A percentile compares a stretch with the other conserved stretches of the same genome.
phyloP scores from a whole-genome alignment of 345 rosid genomes.

The Lagerstroemia speciosa region DNA sequence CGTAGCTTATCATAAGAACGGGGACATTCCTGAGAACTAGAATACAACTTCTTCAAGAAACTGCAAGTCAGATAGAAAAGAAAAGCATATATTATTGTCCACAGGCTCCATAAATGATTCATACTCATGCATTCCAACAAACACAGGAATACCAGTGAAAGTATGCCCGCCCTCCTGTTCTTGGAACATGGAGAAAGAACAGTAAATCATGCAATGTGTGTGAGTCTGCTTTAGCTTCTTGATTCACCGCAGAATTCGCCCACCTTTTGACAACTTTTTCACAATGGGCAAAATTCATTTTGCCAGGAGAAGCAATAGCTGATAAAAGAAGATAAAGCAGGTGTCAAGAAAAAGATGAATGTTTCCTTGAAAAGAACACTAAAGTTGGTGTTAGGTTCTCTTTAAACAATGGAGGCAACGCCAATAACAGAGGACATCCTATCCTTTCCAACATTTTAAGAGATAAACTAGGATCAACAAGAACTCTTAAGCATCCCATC shows the following conservation, averaged over 20 bases:
- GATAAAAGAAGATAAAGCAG: conserved; percentile 9
- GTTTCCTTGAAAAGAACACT: conserved; percentile 1
- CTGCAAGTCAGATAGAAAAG: conserved; percentile 34
- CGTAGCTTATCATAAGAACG: conserved; percentile 87
- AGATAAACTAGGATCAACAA: neutral
- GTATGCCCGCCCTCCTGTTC: conserved; percentile 95
- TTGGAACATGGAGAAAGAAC: conserved; percentile 87
- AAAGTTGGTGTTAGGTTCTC: neutral
- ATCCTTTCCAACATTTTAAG: neutral
- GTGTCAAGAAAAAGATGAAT: neutral
- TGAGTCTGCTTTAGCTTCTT: conserved; percentile 40
- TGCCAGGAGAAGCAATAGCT: conserved; percentile 36
- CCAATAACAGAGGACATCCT: neutral
- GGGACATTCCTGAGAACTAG: conserved; percentile 67
- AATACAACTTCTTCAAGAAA: conserved; percentile 75
- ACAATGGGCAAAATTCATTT: conserved; percentile 46
- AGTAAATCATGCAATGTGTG: conserved; percentile 66
- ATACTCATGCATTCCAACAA: neutral
- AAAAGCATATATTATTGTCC: conserved; percentile 6
- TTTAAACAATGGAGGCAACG: neutral
- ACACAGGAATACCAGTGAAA: conserved; percentile 59
- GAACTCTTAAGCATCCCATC: neutral
- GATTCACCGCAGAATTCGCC: conserved; percentile 51
- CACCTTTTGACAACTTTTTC: conserved; percentile 57
- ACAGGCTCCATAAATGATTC: neutral